Evolutionary conservation across 805 yeast genomes (phyloP).

Genomic region (Saturnispora sanitii): DNA sequence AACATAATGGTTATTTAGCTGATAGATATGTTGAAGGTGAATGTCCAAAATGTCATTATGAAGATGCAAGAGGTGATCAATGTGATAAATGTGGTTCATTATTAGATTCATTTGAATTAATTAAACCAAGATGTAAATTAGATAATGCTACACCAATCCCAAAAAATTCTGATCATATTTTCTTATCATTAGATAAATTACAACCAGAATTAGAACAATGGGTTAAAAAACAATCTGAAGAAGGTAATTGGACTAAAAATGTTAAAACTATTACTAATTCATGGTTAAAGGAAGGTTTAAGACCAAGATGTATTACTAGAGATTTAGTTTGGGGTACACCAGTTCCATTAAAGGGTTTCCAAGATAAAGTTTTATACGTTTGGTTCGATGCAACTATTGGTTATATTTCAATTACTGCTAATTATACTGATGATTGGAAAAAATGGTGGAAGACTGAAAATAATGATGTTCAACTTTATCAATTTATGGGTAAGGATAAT

Average conservation of each 20-base stretch:
- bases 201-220: conserved; percentile 68
- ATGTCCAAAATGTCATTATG: conserved; percentile 91
- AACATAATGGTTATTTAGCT: conserved; percentile 85
- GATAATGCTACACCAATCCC: conserved; percentile 78
- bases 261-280: conserved; percentile 79
- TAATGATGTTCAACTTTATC: conserved; percentile 80
- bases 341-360: conserved; percentile 80
- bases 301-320: conserved; percentile 93
- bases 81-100: conserved; percentile 93
- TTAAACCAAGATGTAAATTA: conserved; percentile 90
- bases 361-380: conserved; percentile 87
- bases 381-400: conserved; percentile 99
- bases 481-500: conserved; percentile 99
- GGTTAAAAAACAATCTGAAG: conserved; percentile 55
- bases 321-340: conserved; percentile 98
- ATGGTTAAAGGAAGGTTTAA: conserved; percentile 90
- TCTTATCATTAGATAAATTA: conserved; percentile 72
- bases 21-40: conserved; percentile 96
- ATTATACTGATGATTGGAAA: conserved; percentile 71
- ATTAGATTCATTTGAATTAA: conserved; percentile 85
- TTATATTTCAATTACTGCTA: conserved; percentile 91
- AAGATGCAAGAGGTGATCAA: conserved; percentile 98
- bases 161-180: conserved; percentile 75
- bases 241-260: conserved; percentile 89
- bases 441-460: conserved; percentile 43